Base-by-base conservation (phyloP, 257 asterid genomes). In the Capsicum rhomboideum region DNA sequence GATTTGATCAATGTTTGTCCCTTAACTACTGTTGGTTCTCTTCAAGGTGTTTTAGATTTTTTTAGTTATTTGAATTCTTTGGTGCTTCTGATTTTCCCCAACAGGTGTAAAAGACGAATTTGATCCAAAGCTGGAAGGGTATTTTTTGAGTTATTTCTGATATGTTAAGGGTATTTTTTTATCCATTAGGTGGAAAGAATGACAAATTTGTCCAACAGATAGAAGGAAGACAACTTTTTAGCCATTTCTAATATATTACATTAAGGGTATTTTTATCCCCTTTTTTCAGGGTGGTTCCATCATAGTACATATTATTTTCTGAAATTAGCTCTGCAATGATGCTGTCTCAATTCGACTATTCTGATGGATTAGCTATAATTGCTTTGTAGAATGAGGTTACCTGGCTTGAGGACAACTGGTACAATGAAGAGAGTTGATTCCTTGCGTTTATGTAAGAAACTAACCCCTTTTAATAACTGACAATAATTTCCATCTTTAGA, bases 381-480 rank as follows among this genome's bases (percentile, higher is more conserved):
- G n/a, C 23, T 85, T 34, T 89, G 91, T 94, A 96, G 99, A 84
- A 85, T 69, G 98, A 96, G 2, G 93, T 96, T 85, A 94, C 99
- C 23, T 96, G 99, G 99, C 99, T 94, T 53, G 99, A 94, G 88
- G 92, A 94, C 88, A 93, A 93, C 91, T 96, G 99, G 98, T 93
- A 83, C 78, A 94, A 94, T 82, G 28, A 17, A 29, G 99, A 96
- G 88, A 94, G 99, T 86, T 94, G 89, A 94, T 94, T 94, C 89
- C 95, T 96, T 37, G 98, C 99, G 82, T 96, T 96, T 85, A 91
- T 97, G 99, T 94, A 92, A 93, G 99, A 29, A 75, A 42, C 61
- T 78, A 61, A 44, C 20, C 42, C 40, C 31, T 66, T 29, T 52
- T 71, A 50, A 46, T 71, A 31, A 42, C 58, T 23, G 59, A 28